A percentile compares a stretch with the other conserved stretches of the same genome.
phyloP scores from a whole-genome alignment of 768 basidiomycete species.

The Kwoniella botswanensis region DNA sequence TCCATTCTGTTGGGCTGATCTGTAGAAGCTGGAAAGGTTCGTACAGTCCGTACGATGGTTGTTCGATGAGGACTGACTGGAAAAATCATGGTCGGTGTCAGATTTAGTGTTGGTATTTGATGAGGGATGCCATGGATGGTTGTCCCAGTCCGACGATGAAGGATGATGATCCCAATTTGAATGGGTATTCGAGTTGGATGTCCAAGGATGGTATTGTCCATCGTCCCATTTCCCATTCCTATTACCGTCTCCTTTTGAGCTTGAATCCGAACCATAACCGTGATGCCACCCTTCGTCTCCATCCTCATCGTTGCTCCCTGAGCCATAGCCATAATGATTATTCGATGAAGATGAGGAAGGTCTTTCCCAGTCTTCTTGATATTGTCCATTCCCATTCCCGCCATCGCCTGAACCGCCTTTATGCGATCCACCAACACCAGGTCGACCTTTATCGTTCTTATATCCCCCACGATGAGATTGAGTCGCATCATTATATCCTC shows the following conservation, averaged over 20 bases:
- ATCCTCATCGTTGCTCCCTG: background rate
- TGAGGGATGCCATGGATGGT: background rate
- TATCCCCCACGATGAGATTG: background rate
- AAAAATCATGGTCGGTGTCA: background rate
- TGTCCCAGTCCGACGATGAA: background rate
- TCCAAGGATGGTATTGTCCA: conserved; percentile 14
- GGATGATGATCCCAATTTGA: background rate
- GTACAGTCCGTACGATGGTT: conserved; percentile 12
- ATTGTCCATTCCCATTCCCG: background rate
- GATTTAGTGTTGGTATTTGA: background rate
- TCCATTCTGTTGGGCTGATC: background rate
- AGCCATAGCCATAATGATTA: background rate
- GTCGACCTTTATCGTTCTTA: conserved; percentile 18
- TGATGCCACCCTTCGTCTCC: background rate
- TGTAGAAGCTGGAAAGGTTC: conserved; percentile 19
- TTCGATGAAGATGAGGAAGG: conserved; percentile 2
- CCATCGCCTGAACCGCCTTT: conserved; percentile 8
- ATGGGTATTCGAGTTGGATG: background rate
- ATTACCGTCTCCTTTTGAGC: background rate
- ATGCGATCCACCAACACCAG: background rate
- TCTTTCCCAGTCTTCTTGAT: conserved; percentile 8
- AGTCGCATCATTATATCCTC: background rate
- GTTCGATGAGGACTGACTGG: background rate
- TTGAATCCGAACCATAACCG: background rate
- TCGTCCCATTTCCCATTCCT: conserved; percentile 8